These are phyloP conservation scores for Craterostigma plantagineum DNA, from an alignment of 257 asterid genomes.

Conservation along the genomic window DNA sequence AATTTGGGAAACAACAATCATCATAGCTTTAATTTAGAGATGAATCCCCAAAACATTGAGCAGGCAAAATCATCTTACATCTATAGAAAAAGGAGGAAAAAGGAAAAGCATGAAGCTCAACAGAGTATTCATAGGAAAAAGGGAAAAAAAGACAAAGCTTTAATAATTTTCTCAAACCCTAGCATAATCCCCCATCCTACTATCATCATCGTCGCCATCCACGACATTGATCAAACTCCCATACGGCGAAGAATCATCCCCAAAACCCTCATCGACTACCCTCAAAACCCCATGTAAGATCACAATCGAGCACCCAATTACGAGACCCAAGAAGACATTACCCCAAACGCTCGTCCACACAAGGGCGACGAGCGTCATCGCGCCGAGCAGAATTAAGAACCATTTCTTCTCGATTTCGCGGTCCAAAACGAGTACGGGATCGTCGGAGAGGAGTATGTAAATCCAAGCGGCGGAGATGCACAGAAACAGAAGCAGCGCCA, in stretches of 20 bases:
- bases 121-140: too few species aligned
- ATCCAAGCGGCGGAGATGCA: constrained; percentile 31
- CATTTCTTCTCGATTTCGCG: constrained; percentile 37
- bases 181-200: constrained; percentile 58
- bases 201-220: constrained; percentile 12
- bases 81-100: too few species aligned
- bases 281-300: constrained; percentile 51
- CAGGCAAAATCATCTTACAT: too few species aligned
- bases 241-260: constrained; percentile 43
- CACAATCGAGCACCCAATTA: constrained; percentile 31
- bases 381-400: constrained; percentile 26
- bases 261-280: constrained; percentile 63
- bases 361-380: constrained; percentile 34
- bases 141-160: neutral
- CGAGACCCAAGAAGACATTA: constrained; percentile 27
- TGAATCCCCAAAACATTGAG: too few species aligned
- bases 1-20: too few species aligned
- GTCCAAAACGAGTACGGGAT: constrained; percentile 35
- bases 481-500: constrained; percentile 47
- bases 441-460: constrained; percentile 28
- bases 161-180: constrained; percentile 38
- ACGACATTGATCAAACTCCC: constrained; percentile 65
- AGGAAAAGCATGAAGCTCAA: too few species aligned
- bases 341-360: constrained; percentile 46
- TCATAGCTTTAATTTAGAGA: too few species aligned